phyloP scores from a whole-genome alignment of 306 rosid genomes.

The Ochetophila trinervis region DNA sequence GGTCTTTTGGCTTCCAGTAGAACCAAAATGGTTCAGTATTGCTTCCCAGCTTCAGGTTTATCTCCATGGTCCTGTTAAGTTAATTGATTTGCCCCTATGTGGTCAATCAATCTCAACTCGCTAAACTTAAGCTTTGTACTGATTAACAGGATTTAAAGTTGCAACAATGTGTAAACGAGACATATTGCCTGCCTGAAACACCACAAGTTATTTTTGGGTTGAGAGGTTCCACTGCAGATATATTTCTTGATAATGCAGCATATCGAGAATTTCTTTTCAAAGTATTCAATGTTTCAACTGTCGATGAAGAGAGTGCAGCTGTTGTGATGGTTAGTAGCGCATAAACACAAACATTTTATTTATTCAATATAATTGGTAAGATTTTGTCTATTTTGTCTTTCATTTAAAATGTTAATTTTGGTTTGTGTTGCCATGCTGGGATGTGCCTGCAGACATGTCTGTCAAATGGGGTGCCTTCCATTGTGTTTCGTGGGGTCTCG shows the following conservation, averaged over 20 bases:
- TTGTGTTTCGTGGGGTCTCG: conserved; percentile 25
- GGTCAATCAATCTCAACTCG: too few relatives aligned
- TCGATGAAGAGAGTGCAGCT: conserved; percentile 25
- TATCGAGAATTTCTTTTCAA: conserved; percentile 21
- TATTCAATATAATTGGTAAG: too few relatives aligned
- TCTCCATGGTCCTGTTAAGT: too few relatives aligned
- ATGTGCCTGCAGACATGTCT: conserved; percentile 13
- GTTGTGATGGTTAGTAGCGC: conserved; percentile 15
- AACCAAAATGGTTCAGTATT: conserved; percentile 10
- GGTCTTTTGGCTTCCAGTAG: conserved; percentile 18
- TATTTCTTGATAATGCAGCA: conserved; percentile 23
- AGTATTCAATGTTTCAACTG: conserved; percentile 12
- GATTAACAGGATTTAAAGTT: conserved; percentile 10
- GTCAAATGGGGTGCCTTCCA: conserved; percentile 22
- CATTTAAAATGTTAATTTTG: too few relatives aligned
- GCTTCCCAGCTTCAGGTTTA: conserved; percentile 14
- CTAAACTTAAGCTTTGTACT: too few relatives aligned
- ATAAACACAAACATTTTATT: too few relatives aligned
- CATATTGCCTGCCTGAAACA: conserved; percentile 19
- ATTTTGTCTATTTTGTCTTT: too few relatives aligned
- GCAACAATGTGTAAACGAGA: conserved; percentile 12
- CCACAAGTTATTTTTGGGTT: conserved; percentile 21
- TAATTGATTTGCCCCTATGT: too few relatives aligned
- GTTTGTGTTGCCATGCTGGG: background rate
- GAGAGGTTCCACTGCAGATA: conserved; percentile 23